Conservation (phyloP, 495 filamentous ascomycete species). For the Chaetomium cochliodes region DNA sequence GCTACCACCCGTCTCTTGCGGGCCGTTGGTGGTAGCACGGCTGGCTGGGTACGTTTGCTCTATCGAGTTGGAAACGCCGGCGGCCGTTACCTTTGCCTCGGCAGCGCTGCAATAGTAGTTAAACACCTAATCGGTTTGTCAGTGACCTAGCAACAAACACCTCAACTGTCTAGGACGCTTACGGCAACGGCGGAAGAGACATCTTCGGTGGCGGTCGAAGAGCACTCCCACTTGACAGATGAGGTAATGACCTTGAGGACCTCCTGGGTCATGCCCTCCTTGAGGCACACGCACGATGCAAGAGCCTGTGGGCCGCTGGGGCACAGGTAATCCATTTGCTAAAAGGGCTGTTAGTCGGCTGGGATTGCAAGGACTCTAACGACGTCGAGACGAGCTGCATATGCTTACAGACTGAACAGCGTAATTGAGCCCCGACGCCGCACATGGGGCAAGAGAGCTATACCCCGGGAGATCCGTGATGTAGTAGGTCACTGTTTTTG, state of each 20-base stretch:
- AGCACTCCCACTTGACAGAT: conserved; percentile 43
- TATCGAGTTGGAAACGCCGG: conserved; percentile 42
- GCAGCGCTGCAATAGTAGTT: conserved; percentile 51
- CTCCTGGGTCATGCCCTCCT: conserved; percentile 42
- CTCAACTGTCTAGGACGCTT: not conserved
- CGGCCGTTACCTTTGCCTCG: conserved; percentile 37
- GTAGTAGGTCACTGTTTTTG: conserved; percentile 47
- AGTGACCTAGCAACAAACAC: not conserved
- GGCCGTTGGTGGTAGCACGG: conserved; percentile 7
- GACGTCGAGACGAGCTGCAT: not conserved
- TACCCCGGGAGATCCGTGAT: conserved; percentile 50
- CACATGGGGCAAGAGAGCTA: conserved; percentile 45
- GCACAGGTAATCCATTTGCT: conserved; percentile 45
- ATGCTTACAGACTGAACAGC: conserved; percentile 41
- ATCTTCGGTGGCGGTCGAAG: conserved; percentile 45
- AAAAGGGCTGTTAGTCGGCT: conserved; percentile 15
- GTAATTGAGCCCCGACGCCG: conserved; percentile 42
- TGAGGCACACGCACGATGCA: conserved; percentile 51
- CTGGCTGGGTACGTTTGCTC: conserved; percentile 18
- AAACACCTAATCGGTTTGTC: conserved; percentile 32
- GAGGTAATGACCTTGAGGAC: conserved; percentile 41
- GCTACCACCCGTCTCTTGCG: conserved; percentile 24
- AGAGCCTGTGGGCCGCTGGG: conserved; percentile 44
- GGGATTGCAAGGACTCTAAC: not conserved
- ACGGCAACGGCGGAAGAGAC: conserved; percentile 43